A percentile compares a stretch with the other conserved stretches of the same genome.
These are phyloP conservation scores for Taphrina flavorubra DNA, from an alignment of 1,139 yeast species.

Conservation along the genomic window DNA sequence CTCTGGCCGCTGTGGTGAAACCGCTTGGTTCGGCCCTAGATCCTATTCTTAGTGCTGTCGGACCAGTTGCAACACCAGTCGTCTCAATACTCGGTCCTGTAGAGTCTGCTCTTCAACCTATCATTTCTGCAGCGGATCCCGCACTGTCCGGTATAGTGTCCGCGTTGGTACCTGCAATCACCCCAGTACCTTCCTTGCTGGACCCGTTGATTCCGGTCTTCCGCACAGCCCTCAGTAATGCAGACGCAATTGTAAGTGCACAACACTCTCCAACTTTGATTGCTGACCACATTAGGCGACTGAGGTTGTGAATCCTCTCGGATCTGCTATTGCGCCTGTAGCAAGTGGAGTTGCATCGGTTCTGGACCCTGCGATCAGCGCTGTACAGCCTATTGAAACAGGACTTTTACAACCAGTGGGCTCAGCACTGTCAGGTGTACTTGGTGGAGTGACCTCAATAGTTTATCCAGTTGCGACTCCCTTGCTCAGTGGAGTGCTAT, in stretches of 20 bases:
- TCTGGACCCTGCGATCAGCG: neutral
- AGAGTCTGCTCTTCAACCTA: neutral
- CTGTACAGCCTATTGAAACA: conserved; percentile 4
- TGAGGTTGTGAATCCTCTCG: neutral
- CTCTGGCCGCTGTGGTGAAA: conserved; percentile 1
- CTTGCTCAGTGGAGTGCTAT: conserved; percentile 5
- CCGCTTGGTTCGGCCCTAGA: neutral
- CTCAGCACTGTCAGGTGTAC: conserved; percentile 4
- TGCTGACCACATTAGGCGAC: neutral
- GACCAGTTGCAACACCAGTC: conserved; percentile 4
- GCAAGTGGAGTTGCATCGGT: neutral
- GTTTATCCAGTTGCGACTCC: conserved; percentile 13
- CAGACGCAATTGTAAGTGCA: neutral
- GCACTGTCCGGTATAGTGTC: conserved; percentile 10
- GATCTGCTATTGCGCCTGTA: neutral
- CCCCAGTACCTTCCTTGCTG: conserved; percentile 10
- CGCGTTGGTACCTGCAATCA: conserved; percentile 7
- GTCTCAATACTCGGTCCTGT: conserved; percentile 8
- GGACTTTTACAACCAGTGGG: neutral
- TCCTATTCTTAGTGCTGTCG: conserved; percentile 1
- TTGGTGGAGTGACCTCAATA: conserved; percentile 3
- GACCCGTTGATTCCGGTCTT: conserved; percentile 7
- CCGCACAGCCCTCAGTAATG: conserved; percentile 1
- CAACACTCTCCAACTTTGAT: neutral
- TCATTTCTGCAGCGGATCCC: neutral